Conservation (phyloP, 139 green algal species). For the Ettlia oleoabundans region DNA sequence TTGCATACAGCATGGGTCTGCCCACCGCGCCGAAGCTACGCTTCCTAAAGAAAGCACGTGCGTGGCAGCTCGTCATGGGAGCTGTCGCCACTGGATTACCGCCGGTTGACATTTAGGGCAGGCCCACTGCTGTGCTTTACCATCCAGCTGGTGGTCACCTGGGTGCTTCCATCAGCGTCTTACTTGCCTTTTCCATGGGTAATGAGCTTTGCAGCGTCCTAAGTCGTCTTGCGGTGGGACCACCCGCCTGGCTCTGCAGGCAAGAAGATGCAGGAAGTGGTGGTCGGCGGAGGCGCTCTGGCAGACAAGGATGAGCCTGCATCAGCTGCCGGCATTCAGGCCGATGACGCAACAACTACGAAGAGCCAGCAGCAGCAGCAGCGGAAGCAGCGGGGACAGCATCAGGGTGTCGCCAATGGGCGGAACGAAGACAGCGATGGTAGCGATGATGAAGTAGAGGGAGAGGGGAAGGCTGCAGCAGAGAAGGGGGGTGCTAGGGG, state of each 20-base stretch:
- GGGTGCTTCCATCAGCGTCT: no score
- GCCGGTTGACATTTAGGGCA: no score
- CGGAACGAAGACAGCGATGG: not conserved
- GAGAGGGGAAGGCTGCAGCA: not conserved
- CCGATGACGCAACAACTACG: no score
- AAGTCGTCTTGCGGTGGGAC: no score
- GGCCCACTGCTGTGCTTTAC: no score
- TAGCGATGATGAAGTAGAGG: no score
- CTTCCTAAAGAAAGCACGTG: conserved; percentile 80
- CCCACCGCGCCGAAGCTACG: conserved; percentile 80
- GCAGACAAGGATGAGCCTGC: not conserved
- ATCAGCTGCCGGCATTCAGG: not conserved
- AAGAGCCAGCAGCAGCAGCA: not conserved
- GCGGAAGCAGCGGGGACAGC: conserved; percentile 32
- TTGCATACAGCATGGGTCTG: conserved; percentile 83
- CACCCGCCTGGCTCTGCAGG: no score
- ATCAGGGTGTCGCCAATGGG: not conserved
- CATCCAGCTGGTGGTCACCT: no score
- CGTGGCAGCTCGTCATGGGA: no score
- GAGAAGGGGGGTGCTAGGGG: not conserved
- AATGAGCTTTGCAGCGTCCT: no score
- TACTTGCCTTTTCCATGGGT: no score
- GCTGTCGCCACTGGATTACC: no score
- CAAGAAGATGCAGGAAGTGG: conserved; percentile 18
- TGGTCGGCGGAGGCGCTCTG: conserved; percentile 24